Evolutionary conservation across 768 basidiomycete species (phyloP), one percentile per base, ranked within the genome.

Genomic region (Lentinula edodes): DNA sequence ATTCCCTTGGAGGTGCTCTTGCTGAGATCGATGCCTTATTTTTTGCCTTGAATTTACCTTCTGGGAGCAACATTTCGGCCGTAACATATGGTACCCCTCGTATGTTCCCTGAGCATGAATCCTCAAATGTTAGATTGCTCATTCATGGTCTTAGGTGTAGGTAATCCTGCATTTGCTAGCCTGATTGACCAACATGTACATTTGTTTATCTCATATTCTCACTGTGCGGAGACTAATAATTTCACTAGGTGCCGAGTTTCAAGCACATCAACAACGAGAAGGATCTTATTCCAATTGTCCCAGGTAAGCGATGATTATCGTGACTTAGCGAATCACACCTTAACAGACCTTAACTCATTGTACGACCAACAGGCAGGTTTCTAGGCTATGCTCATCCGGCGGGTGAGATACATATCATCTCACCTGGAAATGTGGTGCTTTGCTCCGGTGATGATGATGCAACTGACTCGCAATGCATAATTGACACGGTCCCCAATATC

Each of bases 281-380:
- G 57, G 76, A 74, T 68, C n/a, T 54, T 10, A 54, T 54, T 39
- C 53, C 53, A 18, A 54, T 54, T 16, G 53, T 54, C 9, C 53
- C 53, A 58, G 34, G 69, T 69, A 9, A 35, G 60, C 45, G 62
- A 62, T 32, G 9, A 48, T 45, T n/a, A 62, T 65, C 23, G 55
- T 61, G 36, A 18, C 57, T 15, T 66, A 6, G 65, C 70, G 39
- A 66, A 74, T 57, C 63, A 64, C 57, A 71, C 68, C 52, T 65
- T 75, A 61, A 73, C 70, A 63, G 68, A 72, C 69, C n/a, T 12
- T 3, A 32, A 75, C 80, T 83, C 65, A 61, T 76, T 34, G 72
- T 88, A 46, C 87, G 23, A 86, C 83, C 61, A 87, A 7, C 86
- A 86, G 80, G 77, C 2, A 73, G 76, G 18, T 74, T 71, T 61